A percentile compares a stretch with the other conserved stretches of the same genome.
phyloP scores from a whole-genome alignment of 768 basidiomycete genomes.

The Panus rudis region DNA sequence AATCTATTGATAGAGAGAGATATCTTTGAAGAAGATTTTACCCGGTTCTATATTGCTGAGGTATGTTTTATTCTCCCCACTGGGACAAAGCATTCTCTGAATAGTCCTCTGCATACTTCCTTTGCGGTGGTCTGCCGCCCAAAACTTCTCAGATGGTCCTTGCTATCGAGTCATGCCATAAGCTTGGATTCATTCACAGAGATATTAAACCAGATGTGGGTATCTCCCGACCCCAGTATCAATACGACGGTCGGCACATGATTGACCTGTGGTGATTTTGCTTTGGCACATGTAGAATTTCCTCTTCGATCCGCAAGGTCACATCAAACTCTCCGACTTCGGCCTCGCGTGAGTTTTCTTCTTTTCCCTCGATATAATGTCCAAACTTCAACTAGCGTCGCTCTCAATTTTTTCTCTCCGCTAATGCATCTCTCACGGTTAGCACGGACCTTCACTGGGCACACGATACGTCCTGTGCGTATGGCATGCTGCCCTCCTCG shows the following conservation, averaged over 20 bases:
- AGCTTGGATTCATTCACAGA: constrained; percentile 93
- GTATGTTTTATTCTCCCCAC: constrained; percentile 34
- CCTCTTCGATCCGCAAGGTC: constrained; percentile 87
- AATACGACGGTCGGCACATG: constrained; percentile 1
- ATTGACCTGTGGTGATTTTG: constrained; percentile 14
- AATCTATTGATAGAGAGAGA: constrained; percentile 92
- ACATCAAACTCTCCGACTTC: constrained; percentile 93
- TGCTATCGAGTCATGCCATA: constrained; percentile 89
- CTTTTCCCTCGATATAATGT: constrained; percentile 12
- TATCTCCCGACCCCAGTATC: too few relatives aligned
- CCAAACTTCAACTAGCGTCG: too few relatives aligned
- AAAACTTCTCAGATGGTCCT: constrained; percentile 77
- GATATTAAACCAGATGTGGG: constrained; percentile 94
- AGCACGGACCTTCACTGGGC: constrained; percentile 95
- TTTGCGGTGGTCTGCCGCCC: neutral
- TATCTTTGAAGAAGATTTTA: constrained; percentile 85
- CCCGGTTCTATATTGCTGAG: constrained; percentile 92
- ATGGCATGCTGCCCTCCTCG: constrained; percentile 14
- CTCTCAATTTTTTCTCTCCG: neutral
- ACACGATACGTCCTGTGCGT: constrained; percentile 84
- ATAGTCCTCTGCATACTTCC: neutral
- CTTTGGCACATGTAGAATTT: constrained; percentile 61
- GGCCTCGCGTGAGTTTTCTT: constrained; percentile 76
- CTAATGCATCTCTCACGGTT: constrained; percentile 8
- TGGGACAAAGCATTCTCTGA: constrained; percentile 10